Conservation (phyloP, 306 rosid genomes). For the Sechiopsis laciniata region DNA sequence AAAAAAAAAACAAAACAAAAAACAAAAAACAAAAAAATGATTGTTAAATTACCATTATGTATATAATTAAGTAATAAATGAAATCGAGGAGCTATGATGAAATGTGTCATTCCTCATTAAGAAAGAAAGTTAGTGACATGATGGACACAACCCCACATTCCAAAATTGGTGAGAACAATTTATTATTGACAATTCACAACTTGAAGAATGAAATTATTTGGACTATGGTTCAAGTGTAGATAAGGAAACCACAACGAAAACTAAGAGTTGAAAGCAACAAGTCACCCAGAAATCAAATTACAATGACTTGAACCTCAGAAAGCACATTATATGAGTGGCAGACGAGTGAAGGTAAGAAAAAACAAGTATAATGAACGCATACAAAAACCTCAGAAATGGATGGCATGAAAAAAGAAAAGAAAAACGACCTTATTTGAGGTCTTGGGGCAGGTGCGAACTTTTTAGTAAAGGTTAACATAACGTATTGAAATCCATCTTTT, state of each 20-base stretch:
- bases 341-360: too few species aligned
- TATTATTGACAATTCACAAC: neutral
- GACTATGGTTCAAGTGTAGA: neutral
- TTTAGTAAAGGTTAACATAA: too few species aligned
- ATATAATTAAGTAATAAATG: conserved; percentile 7
- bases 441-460: neutral
- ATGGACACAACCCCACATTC: conserved; percentile 9
- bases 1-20: neutral
- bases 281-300: neutral
- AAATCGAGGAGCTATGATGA: neutral
- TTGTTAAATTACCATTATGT: neutral
- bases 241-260: neutral
- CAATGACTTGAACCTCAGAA: too few species aligned
- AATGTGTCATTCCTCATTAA: neutral
- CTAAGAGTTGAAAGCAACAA: neutral
- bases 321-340: too few species aligned
- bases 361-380: too few species aligned
- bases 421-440: neutral
- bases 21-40: neutral
- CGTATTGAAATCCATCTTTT: neutral
- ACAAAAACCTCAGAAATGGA: too few species aligned
- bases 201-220: conserved; percentile 8
- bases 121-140: neutral
- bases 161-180: neutral
- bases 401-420: too few species aligned